These are phyloP conservation scores for Phytophthora ohioensis DNA, from an alignment of 352 stramenopile species.

Conservation along the genomic window DNA sequence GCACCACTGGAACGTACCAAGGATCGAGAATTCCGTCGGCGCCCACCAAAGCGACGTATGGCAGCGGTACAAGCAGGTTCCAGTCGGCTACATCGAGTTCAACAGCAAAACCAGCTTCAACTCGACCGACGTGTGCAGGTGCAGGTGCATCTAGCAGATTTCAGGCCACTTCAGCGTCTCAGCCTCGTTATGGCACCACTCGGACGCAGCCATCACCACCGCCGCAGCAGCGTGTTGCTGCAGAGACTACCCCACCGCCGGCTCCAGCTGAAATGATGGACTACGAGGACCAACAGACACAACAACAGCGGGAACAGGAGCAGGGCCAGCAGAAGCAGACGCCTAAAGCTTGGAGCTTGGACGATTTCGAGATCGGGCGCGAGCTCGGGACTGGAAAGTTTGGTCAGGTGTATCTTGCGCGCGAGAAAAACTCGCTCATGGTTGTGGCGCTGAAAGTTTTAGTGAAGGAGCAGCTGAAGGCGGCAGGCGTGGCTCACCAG, in stretches of 20 bases:
- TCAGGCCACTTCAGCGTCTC: slow-evolving; percentile 17
- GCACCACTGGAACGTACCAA: slow-evolving; percentile 36
- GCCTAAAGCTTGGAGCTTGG: slow-evolving; percentile 79
- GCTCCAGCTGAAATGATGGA: slow-evolving; percentile 42
- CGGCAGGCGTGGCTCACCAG: slow-evolving; percentile 75
- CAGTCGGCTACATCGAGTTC: slow-evolving; percentile 26
- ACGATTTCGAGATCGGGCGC: slow-evolving; percentile 89
- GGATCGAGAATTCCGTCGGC: slow-evolving; percentile 33
- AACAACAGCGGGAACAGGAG: slow-evolving; percentile 28
- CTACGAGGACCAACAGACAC: slow-evolving; percentile 32
- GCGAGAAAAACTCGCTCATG: slow-evolving; percentile 83
- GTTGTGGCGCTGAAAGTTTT: slow-evolving; percentile 92
- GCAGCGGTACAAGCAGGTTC: slow-evolving; percentile 27
- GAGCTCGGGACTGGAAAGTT: slow-evolving; percentile 91
- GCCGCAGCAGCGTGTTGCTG: slow-evolving; percentile 12
- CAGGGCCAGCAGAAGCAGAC: slow-evolving; percentile 33
- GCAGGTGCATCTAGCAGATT: slow-evolving; percentile 26
- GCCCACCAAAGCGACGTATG: slow-evolving; percentile 36
- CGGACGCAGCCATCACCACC: slow-evolving; percentile 19
- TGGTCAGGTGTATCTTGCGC: slow-evolving; percentile 88
- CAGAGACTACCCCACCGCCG: slow-evolving; percentile 27
- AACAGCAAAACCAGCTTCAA: slow-evolving; percentile 5
- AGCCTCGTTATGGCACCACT: slow-evolving; percentile 25
- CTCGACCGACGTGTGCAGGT: slow-evolving; percentile 15
- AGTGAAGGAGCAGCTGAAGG: slow-evolving; percentile 86